Conservation (phyloP, 1,284 basidiomycete species). For the Stereum hirsutum region DNA sequence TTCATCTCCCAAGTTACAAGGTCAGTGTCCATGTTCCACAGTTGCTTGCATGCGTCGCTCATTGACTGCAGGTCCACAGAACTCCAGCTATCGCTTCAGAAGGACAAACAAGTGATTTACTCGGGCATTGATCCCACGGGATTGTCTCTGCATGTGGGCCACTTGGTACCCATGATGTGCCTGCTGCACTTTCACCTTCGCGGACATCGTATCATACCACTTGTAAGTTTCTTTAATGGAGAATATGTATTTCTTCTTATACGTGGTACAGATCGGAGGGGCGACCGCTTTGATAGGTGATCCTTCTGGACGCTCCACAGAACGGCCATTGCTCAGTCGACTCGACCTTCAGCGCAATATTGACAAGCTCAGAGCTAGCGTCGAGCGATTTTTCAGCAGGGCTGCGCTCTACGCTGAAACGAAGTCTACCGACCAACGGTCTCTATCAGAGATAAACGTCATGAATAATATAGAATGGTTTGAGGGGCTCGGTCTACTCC, state of each 20-base stretch:
- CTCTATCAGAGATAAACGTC: slow-evolving; percentile 26
- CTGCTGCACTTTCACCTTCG: slow-evolving; percentile 81
- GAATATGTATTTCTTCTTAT: slow-evolving; percentile 1
- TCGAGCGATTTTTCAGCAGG: slow-evolving; percentile 66
- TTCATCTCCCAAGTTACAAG: slow-evolving; percentile 38
- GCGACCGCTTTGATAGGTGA: slow-evolving; percentile 97
- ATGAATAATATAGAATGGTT: slow-evolving; percentile 89
- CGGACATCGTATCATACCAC: slow-evolving; percentile 76
- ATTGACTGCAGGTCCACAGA: slow-evolving; percentile 21
- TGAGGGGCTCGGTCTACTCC: slow-evolving; percentile 62
- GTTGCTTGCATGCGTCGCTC: neutral
- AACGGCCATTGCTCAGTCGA: slow-evolving; percentile 64
- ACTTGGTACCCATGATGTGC: slow-evolving; percentile 83
- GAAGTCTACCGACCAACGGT: slow-evolving; percentile 8
- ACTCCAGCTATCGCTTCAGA: slow-evolving; percentile 26
- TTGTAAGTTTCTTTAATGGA: slow-evolving; percentile 23
- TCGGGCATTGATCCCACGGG: slow-evolving; percentile 93
- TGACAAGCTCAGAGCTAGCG: slow-evolving; percentile 49
- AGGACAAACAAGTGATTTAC: slow-evolving; percentile 58
- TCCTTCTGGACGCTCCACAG: slow-evolving; percentile 83
- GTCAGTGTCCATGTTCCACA: slow-evolving; percentile 14
- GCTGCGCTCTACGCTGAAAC: slow-evolving; percentile 54
- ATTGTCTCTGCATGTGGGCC: slow-evolving; percentile 84
- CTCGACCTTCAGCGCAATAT: slow-evolving; percentile 65
- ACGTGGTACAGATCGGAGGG: slow-evolving; percentile 76